These are phyloP conservation scores for Sambucus nigra DNA, from an alignment of 129 eudicot species.

Conservation along the genomic window DNA sequence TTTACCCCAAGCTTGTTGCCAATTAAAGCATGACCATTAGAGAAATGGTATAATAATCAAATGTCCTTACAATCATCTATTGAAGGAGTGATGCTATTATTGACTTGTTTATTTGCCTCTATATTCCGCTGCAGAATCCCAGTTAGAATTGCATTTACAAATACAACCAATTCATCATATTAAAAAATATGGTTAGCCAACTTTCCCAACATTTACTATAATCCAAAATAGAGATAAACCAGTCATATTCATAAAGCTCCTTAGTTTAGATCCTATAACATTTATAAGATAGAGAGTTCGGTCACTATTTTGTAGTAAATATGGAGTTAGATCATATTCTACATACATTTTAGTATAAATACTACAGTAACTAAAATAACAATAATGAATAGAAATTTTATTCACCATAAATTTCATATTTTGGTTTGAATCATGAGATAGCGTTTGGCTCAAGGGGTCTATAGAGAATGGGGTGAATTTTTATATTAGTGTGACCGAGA, in stretches of 20 bases:
- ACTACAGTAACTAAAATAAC: too few relatives aligned
- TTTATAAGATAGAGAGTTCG: constrained; percentile 76
- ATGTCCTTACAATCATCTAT: background rate
- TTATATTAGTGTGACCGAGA: too few relatives aligned
- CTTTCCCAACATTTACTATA: background rate
- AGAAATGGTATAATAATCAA: background rate
- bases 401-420: too few relatives aligned
- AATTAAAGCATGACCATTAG: constrained; percentile 3
- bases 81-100: background rate
- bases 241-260: constrained; percentile 7
- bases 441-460: too few relatives aligned
- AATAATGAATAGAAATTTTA: too few relatives aligned
- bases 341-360: too few relatives aligned
- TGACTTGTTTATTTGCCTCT: constrained; percentile 45
- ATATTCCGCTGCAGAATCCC: constrained; percentile 91
- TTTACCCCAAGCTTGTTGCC: constrained; percentile 69
- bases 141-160: constrained; percentile 65
- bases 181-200: background rate
- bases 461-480: too few relatives aligned
- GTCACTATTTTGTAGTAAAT: too few relatives aligned
- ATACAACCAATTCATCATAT: constrained; percentile 77
- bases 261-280: constrained; percentile 50
- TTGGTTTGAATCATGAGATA: too few relatives aligned
- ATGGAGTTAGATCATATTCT: too few relatives aligned
- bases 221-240: background rate